Evolutionary conservation across 169 alveolate genomes (phyloP), one percentile per base, ranked within the genome.

Genomic region (Plasmodium adleri): DNA sequence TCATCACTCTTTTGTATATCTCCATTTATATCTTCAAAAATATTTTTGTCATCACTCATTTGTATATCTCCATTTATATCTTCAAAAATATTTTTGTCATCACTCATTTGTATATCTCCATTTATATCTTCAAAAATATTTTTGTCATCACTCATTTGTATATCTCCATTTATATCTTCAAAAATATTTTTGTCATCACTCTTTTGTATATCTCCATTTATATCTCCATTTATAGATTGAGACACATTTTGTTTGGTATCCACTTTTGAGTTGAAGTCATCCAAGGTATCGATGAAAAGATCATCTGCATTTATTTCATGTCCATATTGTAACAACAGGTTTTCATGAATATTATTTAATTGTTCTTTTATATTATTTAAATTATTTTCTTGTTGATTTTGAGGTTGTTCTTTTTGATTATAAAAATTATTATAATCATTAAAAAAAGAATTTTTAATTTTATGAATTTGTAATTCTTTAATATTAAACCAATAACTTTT

Each of bases 401-500:
- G 1, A 13, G 28, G 24, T 10, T 72, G 15, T 28, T 28, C 72
- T 60, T 62, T 68, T 49, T 67, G 26, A 3, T 68, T 66, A 60
- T 83, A 83, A 83, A 83, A 83, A 45, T 83, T 83, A 13, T 83
- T 72, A 68, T 83, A 83, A 47, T 59, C 67, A 62, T 83, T 80
- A 72, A 83, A 83, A n/a, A 70, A 50, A 15, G 47, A 83, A 83
- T 83, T 24, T n/a, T 83, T 83, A 60, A 83, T 45, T 47, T 47
- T 83, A 49, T 68, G 45, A 4, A 83, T 60, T 83, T 83, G 74
- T n/a, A 83, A 50, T 47, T 68, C 72, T 60, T 68, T 83, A 39
- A 83, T 72, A 68, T 83, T 83, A 52, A 83, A 54, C 91, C 91
- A 83, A 60, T 83, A 83, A 49, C 91, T 83, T 60, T 83, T 83